phyloP scores from a whole-genome alignment of 2,329 filamentous ascomycete genomes.

The Alternaria arborescens region DNA sequence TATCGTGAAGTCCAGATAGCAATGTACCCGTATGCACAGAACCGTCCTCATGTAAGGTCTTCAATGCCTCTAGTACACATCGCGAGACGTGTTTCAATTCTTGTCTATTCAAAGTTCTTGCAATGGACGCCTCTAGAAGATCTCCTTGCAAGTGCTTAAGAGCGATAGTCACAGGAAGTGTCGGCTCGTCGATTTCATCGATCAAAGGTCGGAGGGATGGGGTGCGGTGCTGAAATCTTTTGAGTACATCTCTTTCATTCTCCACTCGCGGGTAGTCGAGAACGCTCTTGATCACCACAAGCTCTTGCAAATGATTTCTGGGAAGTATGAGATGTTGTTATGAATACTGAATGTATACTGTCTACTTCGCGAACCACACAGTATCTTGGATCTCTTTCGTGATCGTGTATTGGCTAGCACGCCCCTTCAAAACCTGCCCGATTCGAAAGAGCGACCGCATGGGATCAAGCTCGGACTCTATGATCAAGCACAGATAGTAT shows the following conservation, averaged over 20 bases:
- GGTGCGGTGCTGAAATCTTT: slow-evolving; percentile 32
- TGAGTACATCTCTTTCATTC: slow-evolving; percentile 40
- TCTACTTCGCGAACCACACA: slow-evolving; percentile 33
- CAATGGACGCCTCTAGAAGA: slow-evolving; percentile 22
- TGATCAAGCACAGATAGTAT: not conserved
- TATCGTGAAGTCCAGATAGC: not conserved
- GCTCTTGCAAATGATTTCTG: slow-evolving; percentile 17
- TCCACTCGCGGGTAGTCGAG: slow-evolving; percentile 28
- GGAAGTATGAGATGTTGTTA: not conserved
- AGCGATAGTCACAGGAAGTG: slow-evolving; percentile 29
- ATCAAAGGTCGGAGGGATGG: slow-evolving; percentile 36
- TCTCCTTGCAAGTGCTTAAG: slow-evolving; percentile 35
- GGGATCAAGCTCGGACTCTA: not conserved
- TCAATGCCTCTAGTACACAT: slow-evolving; percentile 33
- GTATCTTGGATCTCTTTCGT: slow-evolving; percentile 27
- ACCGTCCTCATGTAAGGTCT: slow-evolving; percentile 35
- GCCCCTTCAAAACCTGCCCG: slow-evolving; percentile 25
- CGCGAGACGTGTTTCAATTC: slow-evolving; percentile 31
- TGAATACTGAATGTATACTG: not conserved
- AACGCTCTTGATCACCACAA: slow-evolving; percentile 39
- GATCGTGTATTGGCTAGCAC: slow-evolving; percentile 22
- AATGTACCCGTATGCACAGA: slow-evolving; percentile 36
- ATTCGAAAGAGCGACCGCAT: slow-evolving; percentile 21
- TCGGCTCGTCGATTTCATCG: slow-evolving; percentile 38
- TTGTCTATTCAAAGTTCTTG: slow-evolving; percentile 23